Base-by-base conservation (phyloP, 208 protist genomes). In the Leishmania lainsoni region DNA sequence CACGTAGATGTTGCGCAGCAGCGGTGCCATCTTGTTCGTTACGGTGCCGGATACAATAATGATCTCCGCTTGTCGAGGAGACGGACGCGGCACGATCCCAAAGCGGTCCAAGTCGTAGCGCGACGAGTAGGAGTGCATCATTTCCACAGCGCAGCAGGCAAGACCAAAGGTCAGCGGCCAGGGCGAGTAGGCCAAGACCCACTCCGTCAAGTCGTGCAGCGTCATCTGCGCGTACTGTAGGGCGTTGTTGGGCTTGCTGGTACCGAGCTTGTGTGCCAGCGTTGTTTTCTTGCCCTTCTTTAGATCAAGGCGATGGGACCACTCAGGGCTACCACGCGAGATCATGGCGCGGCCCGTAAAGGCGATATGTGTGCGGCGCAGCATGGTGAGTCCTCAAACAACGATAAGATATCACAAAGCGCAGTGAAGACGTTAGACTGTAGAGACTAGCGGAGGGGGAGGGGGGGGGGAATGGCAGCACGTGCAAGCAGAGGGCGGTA, bases 31-130 rank as follows among this genome's bases (percentile, higher is more conserved):
- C 86, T 99, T 99, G 90, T 99, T 99, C 49, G 98, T 99, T 26
- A 99, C 97, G 26, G 99, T 99, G 72, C 99, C 99, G 0, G 98
- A 99, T n/a, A 99, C 98, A 84, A 99, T 99, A 87, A 99, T 99
- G 74, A 99, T 97, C 86, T 99, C 98, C 4, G 98, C 98, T 90
- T 99, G 99, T 69, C 99, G 97, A 26, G 96, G 95, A 26, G 93
- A 96, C 2, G 98, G 93, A 68, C 98, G 96, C 83, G 98, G 99
- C 76, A 99, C 96, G 80, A 99, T 99, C 86, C 98, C 98, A 81
- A 99, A 99, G 58, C 99, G 94, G 93, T 99, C 98, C 84, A 99
- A 90, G 87, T 99, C 99, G 86, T 99, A 99, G 12, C 99, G 94
- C 12, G 97, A 87, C 48, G 95, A 94, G 86, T 98, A 98, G n/a